phyloP scores from a whole-genome alignment of 768 basidiomycete species.

The Hemileccinum rubropunctum region DNA sequence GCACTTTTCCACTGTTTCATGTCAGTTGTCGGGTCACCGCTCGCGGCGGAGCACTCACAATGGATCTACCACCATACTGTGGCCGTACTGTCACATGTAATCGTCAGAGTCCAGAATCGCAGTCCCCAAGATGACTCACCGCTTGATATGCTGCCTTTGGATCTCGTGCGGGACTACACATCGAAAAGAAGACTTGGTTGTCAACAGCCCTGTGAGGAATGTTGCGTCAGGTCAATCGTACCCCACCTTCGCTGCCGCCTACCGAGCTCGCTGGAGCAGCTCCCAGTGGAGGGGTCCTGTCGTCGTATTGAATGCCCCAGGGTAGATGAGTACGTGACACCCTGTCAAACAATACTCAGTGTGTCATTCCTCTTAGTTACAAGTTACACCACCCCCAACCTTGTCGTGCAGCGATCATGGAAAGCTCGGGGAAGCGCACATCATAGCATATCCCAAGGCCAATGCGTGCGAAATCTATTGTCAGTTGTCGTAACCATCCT shows the following conservation, averaged over 20 bases:
- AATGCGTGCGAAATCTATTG: constrained; percentile 89
- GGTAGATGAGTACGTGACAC: constrained; percentile 87
- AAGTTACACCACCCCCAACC: constrained; percentile 45
- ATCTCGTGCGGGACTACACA: constrained; percentile 95
- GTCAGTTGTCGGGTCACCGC: constrained; percentile 5
- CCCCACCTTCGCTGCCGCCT: neutral
- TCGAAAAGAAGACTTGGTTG: constrained; percentile 93
- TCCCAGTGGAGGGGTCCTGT: constrained; percentile 98
- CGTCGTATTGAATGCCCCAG: constrained; percentile 92
- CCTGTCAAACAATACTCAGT: constrained; percentile 43
- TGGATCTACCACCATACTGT: constrained; percentile 89
- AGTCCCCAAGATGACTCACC: constrained; percentile 40
- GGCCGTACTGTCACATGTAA: constrained; percentile 66
- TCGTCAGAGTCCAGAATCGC: neutral
- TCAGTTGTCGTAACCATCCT: neutral
- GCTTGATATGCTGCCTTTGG: constrained; percentile 83
- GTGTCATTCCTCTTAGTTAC: neutral
- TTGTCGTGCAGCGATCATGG: constrained; percentile 85
- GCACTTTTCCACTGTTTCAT: constrained; percentile 61
- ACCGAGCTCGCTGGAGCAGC: constrained; percentile 82
- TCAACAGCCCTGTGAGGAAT: constrained; percentile 74
- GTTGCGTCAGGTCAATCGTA: constrained; percentile 5
- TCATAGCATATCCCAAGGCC: constrained; percentile 98
- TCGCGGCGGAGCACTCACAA: constrained; percentile 49
- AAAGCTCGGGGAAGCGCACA: constrained; percentile 90